A percentile compares a stretch with the other conserved stretches of the same genome.
Evolutionary conservation across 352 stramenopile genomes (phyloP).

Genomic region (Phytopythium sindhum): DNA sequence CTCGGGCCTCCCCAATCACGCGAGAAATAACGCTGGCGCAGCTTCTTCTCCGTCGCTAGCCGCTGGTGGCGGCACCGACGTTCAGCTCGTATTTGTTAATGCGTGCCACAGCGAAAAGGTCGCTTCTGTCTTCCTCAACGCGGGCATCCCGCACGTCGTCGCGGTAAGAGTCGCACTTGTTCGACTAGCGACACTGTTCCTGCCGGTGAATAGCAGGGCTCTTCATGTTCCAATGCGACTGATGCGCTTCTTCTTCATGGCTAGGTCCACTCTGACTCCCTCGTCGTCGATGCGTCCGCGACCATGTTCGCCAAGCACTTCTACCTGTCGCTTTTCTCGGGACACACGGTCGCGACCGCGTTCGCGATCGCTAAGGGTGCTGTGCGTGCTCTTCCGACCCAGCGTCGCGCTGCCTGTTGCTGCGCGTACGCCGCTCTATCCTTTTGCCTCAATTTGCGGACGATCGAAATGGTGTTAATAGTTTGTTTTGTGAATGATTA

Average conservation of each 20-base stretch:
- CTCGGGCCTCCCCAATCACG: constrained; percentile 26
- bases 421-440: constrained; percentile 55
- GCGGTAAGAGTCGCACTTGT: constrained; percentile 37
- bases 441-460: neutral
- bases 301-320: constrained; percentile 87
- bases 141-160: constrained; percentile 90
- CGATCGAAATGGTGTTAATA: neutral
- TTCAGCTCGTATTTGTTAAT: constrained; percentile 82
- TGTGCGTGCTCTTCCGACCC: constrained; percentile 56
- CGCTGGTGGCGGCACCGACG: constrained; percentile 10
- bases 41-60: neutral
- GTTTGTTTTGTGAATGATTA: constrained; percentile 13
- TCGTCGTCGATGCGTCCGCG: constrained; percentile 67
- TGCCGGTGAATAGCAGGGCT: neutral
- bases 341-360: constrained; percentile 57
- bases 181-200: neutral
- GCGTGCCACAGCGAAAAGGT: constrained; percentile 84
- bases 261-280: constrained; percentile 70
- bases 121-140: constrained; percentile 86
- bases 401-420: constrained; percentile 63
- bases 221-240: neutral
- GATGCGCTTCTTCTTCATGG: neutral
- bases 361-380: constrained; percentile 78
- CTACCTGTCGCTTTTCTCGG: constrained; percentile 77
- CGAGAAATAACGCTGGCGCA: constrained; percentile 3